phyloP scores from a whole-genome alignment of 768 basidiomycete genomes.

The Boletus rex-veris region DNA sequence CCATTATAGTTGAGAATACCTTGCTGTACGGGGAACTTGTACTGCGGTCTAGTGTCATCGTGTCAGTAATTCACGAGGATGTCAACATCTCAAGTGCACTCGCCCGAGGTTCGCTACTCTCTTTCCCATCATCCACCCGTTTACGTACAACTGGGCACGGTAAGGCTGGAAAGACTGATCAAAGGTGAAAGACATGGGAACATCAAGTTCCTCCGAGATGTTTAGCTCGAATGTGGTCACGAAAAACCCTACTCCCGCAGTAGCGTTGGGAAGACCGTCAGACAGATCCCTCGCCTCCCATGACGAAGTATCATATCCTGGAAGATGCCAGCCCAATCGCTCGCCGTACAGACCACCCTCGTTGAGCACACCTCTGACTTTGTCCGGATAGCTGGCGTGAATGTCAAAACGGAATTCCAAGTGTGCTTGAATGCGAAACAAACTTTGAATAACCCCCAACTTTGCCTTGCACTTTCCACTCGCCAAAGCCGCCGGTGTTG shows the following conservation, averaged over 20 bases:
- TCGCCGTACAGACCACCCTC: slow-evolving; percentile 75
- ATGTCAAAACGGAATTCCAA: background rate
- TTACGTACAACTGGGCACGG: slow-evolving; percentile 71
- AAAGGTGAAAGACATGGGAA: slow-evolving; percentile 70
- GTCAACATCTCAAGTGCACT: slow-evolving; percentile 13
- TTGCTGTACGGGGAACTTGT: slow-evolving; percentile 79
- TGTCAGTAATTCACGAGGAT: background rate
- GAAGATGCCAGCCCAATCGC: slow-evolving; percentile 71
- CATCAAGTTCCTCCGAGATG: slow-evolving; percentile 59
- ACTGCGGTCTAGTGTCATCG: slow-evolving; percentile 53
- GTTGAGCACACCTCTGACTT: slow-evolving; percentile 63
- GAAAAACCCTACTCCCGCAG: slow-evolving; percentile 79
- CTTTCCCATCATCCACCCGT: slow-evolving; percentile 91
- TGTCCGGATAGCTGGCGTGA: slow-evolving; percentile 64
- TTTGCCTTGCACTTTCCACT: slow-evolving; percentile 76
- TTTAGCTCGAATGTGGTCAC: slow-evolving; percentile 66
- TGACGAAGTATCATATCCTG: slow-evolving; percentile 58
- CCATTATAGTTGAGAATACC: slow-evolving; percentile 76
- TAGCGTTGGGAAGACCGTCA: slow-evolving; percentile 51
- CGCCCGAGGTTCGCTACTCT: slow-evolving; percentile 68
- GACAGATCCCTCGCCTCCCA: slow-evolving; percentile 60
- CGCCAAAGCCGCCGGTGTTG: slow-evolving; percentile 53
- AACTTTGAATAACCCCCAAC: slow-evolving; percentile 66
- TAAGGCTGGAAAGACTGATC: slow-evolving; percentile 63
- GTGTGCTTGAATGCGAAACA: slow-evolving; percentile 12